Conservation (phyloP, 129 eudicot species). For the Flaveria brownii region DNA sequence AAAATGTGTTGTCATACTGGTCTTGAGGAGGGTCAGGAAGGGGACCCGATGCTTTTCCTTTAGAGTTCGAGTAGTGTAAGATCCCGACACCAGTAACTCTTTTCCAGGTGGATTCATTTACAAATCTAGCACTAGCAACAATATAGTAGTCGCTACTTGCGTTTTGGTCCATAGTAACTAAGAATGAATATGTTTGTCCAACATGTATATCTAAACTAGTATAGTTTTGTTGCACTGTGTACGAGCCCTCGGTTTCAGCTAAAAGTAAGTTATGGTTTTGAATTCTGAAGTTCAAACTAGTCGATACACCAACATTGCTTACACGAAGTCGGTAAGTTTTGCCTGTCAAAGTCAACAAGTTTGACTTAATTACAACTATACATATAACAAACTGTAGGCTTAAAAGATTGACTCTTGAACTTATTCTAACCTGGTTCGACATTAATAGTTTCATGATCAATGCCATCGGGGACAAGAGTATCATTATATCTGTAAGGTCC, state of each 20-base stretch:
- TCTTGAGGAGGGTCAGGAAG: constrained; percentile 90
- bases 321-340: constrained; percentile 86
- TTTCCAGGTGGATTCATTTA: constrained; percentile 68
- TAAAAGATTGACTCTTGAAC: neutral
- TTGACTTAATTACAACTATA: neutral
- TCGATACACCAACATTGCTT: constrained; percentile 86
- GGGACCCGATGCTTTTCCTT: constrained; percentile 88
- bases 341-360: constrained; percentile 53
- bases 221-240: constrained; percentile 89
- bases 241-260: constrained; percentile 87
- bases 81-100: constrained; percentile 85
- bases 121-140: constrained; percentile 89
- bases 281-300: constrained; percentile 93
- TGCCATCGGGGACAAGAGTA: constrained; percentile 80
- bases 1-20: constrained; percentile 76
- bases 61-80: constrained; percentile 77
- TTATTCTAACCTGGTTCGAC: constrained; percentile 77
- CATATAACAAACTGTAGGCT: neutral
- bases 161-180: constrained; percentile 87
- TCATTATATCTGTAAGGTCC: constrained; percentile 87
- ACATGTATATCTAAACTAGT: constrained; percentile 88
- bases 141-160: constrained; percentile 90
- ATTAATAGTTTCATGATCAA: constrained; percentile 71
- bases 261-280: constrained; percentile 83
- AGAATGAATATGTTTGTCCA: constrained; percentile 83